Base-by-base conservation (phyloP, 768 basidiomycete genomes). In the Leccinum disarticulatum region DNA sequence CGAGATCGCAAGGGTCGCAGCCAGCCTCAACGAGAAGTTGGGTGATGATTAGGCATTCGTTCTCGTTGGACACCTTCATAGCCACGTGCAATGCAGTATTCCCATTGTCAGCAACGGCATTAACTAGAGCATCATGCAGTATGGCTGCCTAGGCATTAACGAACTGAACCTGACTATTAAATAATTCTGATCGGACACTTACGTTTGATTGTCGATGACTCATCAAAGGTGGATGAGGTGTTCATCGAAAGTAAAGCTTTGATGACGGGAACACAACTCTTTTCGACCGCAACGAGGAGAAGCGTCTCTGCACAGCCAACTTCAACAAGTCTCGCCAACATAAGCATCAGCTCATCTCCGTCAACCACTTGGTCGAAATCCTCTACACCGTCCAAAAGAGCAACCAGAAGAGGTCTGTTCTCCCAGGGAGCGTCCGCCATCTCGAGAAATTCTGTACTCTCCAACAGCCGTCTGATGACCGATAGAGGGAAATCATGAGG, bases 171-270 rank as follows among this genome's bases (percentile, higher is more conserved):
- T 6, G 43, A 46, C 3, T 31, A 8, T 46, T n/a, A n/a, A n/a
- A 25, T 25, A 25, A 25, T 25, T 46, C 19, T 15, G 15, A 15
- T 6, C 36, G 0, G 14, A 36, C 6, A 15, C 15, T 36, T 15
- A 36, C 36, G 2, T 3, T 46, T 46, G 19, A 9, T 46, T n/a
- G 43, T 22, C 43, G 19, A 13, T 46, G 43, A 46, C 43, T 46
- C 11, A 5, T 13, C 43, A 46, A 46, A 11, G 19, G 14, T 15
- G 43, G 43, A 22, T 10, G 43, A n/a, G 9, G 19, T 22, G 11
- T n/a, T 11, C n/a, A 22, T 22, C 4, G 43, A n/a, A 46, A 46
- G 43, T 22, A 46, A 78, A 14, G 31, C 8, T 17, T 17, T 27
- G 8, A 52, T 14, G 8, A 46, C 31, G 2, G 25, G 27, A 17